Conservation (phyloP, 2,329 filamentous ascomycete genomes). For the Diaporthe helianthi region DNA sequence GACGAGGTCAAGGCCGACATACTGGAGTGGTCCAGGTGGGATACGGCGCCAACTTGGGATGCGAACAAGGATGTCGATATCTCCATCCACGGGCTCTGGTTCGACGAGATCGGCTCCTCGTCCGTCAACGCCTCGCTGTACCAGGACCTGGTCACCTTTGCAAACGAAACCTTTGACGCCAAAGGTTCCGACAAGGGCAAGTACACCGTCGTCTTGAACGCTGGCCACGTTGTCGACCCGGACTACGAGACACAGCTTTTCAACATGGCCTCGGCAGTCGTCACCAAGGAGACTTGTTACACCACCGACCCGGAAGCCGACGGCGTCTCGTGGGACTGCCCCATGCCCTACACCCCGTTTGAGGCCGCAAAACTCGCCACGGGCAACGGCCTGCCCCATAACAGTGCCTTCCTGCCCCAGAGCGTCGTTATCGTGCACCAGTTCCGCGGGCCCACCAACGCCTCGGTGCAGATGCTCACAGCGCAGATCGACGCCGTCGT, state of each 20-base stretch:
- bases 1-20: constrained; percentile 31
- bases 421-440: constrained; percentile 35
- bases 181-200: not conserved
- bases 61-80: constrained; percentile 32
- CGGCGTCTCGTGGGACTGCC: constrained; percentile 30
- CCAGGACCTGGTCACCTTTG: constrained; percentile 29
- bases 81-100: constrained; percentile 36
- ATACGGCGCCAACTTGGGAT: constrained; percentile 29
- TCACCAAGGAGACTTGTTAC: constrained; percentile 37
- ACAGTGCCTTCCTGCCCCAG: constrained; percentile 30
- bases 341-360: constrained; percentile 33
- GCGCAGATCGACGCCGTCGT: constrained; percentile 33
- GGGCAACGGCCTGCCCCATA: constrained; percentile 32
- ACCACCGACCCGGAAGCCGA: constrained; percentile 25
- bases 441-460: constrained; percentile 34
- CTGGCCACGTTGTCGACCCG: constrained; percentile 37
- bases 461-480: constrained; percentile 29
- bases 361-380: constrained; percentile 6
- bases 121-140: constrained; percentile 17
- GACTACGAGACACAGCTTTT: constrained; percentile 49
- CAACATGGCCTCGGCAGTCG: constrained; percentile 32
- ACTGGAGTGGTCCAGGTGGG: constrained; percentile 34
- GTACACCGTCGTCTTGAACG: constrained; percentile 35
- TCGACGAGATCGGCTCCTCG: constrained; percentile 34
- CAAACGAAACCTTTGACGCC: constrained; percentile 29